Evolutionary conservation across 2,329 filamentous ascomycete genomes (phyloP), one percentile per base, ranked within the genome.

Genomic region (Pyrenophora graminea): DNA sequence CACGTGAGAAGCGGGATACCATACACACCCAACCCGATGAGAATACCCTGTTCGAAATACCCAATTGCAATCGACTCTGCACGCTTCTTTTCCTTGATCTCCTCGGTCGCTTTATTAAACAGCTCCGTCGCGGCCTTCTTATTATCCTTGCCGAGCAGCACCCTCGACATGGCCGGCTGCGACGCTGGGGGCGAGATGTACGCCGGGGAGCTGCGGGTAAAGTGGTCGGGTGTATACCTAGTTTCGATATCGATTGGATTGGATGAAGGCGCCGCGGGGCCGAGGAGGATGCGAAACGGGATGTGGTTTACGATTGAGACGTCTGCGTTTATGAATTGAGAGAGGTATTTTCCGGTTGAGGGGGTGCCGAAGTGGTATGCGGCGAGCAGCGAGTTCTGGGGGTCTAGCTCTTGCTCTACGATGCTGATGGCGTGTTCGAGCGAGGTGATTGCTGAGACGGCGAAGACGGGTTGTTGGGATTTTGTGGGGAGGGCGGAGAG

Each of bases 241-340:
- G 53, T 56, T 12, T 61, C 53, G 0, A 63, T 33, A 25, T 64
- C 45, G 12, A 64, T 49, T 15, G 51, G n/a, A 10, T 58, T 55
- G 31, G 40, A 51, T 2, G 44, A 45, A 0, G 68, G 67, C 1
- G 61, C 62, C 1, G 60, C 51, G 3, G 66, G 68, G 45, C 66
- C 67, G 65, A 77, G 60, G 3, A 87, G 76, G 2, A 87, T 70
- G 30, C 81, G 76, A 2, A 72, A 55, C 0, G 84, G 84, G 6
- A 87, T 76, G 45, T 84, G 79, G 64, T 87, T 87, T 48, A 83
- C 71, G 62, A 80, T 82, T 0, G 80, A 79, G 0, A 78, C 64
- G 10, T 79, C 71, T 2, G 82, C 74, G 7, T 74, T 61, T 31
- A 86, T 70, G 64, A 82, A 85, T 56, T 86, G 82, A 6, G 77